phyloP scores from a whole-genome alignment of 768 basidiomycete genomes.

The Tylopilus plumbeoviolaceoides region DNA sequence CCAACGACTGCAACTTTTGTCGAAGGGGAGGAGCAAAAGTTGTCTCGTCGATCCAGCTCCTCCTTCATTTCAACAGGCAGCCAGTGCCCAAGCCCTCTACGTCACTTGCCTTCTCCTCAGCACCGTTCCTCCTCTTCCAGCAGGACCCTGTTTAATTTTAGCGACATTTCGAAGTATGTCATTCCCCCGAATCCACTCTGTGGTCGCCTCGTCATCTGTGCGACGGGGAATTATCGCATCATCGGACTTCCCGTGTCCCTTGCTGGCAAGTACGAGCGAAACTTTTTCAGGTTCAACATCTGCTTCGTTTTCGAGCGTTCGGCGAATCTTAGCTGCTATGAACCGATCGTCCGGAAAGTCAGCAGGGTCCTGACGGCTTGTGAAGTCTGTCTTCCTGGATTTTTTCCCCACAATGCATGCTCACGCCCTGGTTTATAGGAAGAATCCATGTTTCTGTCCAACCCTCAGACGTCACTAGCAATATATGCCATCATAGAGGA shows the following conservation, averaged over 20 bases:
- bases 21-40: slow-evolving; percentile 34
- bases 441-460: slow-evolving; percentile 87
- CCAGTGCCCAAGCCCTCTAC: slow-evolving; percentile 41
- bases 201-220: slow-evolving; percentile 83
- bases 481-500: slow-evolving; percentile 89
- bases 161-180: slow-evolving; percentile 89
- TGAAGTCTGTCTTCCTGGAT: slow-evolving; percentile 57
- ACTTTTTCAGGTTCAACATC: slow-evolving; percentile 90
- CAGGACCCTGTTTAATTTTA: slow-evolving; percentile 76
- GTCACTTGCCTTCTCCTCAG: slow-evolving; percentile 38
- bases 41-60: slow-evolving; percentile 51
- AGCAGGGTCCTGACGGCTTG: slow-evolving; percentile 84
- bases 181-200: slow-evolving; percentile 86
- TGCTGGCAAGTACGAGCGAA: slow-evolving; percentile 71
- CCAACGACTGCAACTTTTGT: slow-evolving; percentile 28
- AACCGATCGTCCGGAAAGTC: slow-evolving; percentile 92
- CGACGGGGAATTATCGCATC: slow-evolving; percentile 77
- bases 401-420: background rate
- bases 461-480: slow-evolving; percentile 57
- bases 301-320: slow-evolving; percentile 94
- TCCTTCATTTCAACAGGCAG: slow-evolving; percentile 46
- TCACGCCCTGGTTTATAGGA: slow-evolving; percentile 44
- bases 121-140: slow-evolving; percentile 49
- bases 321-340: slow-evolving; percentile 92
- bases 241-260: slow-evolving; percentile 89